Conservation (phyloP, 1,284 basidiomycete species). For the Garcileccinum viscosum region DNA sequence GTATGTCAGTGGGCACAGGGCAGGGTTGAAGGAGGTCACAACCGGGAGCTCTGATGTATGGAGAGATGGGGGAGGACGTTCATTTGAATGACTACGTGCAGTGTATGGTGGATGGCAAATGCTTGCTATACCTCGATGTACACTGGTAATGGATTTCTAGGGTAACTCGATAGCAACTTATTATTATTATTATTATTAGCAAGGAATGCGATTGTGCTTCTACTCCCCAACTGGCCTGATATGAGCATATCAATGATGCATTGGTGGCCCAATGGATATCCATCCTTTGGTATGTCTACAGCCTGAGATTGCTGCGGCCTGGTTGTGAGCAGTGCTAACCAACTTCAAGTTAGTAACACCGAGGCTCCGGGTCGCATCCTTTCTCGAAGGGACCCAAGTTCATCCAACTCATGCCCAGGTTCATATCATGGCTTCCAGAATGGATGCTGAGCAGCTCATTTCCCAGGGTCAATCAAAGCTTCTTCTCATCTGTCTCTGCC, state of each 20-base stretch:
- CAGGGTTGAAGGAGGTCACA: slow-evolving; percentile 12
- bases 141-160: neutral
- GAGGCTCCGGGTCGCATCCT: neutral
- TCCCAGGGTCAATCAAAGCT: slow-evolving; percentile 16
- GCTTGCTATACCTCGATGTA: neutral
- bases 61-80: neutral
- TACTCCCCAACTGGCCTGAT: neutral
- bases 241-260: neutral
- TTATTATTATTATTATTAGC: no score
- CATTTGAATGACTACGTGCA: neutral
- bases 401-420: no score
- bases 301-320: neutral
- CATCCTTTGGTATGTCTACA: neutral
- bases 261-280: neutral
- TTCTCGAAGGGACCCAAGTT: no score
- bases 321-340: neutral
- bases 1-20: slow-evolving; percentile 17
- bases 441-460: neutral
- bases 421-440: neutral
- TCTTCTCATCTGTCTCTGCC: neutral
- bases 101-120: neutral
- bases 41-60: neutral
- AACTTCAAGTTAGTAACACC: neutral
- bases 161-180: slow-evolving; percentile 11
- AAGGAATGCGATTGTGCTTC: slow-evolving; percentile 30